These are phyloP conservation scores for Musa balbisiana DNA, from an alignment of 202 grass and related monocot species.

Conservation along the genomic window DNA sequence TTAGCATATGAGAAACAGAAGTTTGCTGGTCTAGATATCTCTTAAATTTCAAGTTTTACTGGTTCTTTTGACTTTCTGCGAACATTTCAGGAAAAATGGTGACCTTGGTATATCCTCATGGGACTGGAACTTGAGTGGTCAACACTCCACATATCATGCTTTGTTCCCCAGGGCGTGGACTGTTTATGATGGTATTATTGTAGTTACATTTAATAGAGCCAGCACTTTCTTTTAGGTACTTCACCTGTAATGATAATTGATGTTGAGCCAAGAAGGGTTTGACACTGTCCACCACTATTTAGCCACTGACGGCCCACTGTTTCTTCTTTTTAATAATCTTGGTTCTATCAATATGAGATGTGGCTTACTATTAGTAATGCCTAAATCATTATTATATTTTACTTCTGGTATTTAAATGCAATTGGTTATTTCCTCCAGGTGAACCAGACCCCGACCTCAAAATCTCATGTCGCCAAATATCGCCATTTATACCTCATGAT, in stretches of 20 bases:
- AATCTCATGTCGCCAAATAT: slow-evolving; percentile 94
- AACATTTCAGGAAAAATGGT: slow-evolving; percentile 52
- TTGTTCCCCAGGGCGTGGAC: slow-evolving; percentile 97
- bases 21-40: not conserved
- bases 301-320: too few relatives aligned
- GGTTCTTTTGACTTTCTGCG: not conserved
- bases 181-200: slow-evolving; percentile 83
- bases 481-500: slow-evolving; percentile 89
- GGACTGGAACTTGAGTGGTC: slow-evolving; percentile 90
- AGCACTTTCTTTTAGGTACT: not conserved
- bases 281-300: not conserved
- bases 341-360: not conserved
- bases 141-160: slow-evolving; percentile 92
- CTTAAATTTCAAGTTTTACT: not conserved
- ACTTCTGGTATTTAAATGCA: not conserved
- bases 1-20: not conserved
- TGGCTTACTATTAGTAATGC: not conserved
- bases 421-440: slow-evolving; percentile 35
- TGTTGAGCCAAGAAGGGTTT: not conserved
- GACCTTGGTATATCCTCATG: slow-evolving; percentile 87
- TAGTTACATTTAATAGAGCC: not conserved
- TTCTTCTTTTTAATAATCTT: not conserved
- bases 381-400: not conserved
- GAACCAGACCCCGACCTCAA: slow-evolving; percentile 95
- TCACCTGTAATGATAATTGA: not conserved